Conservation (phyloP, 441 rosid genomes). For the Erodium texanum region DNA sequence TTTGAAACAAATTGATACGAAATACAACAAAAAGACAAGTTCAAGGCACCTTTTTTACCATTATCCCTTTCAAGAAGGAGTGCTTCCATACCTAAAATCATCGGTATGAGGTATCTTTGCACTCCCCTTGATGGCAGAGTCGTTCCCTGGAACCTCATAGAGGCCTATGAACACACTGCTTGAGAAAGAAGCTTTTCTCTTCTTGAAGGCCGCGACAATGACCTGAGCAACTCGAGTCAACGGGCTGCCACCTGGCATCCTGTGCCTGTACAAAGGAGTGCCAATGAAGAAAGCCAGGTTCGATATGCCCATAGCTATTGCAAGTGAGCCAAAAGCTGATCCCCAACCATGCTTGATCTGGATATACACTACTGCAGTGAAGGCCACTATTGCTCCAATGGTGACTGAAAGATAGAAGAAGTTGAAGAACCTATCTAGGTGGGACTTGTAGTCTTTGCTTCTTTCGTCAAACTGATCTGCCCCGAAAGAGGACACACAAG, state of each 20-base stretch:
- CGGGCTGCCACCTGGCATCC: conserved; percentile 97
- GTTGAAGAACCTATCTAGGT: conserved; percentile 86
- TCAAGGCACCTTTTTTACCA: too few species aligned
- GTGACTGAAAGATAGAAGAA: conserved; percentile 85
- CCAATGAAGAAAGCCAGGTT: conserved; percentile 69
- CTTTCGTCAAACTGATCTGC: conserved; percentile 95
- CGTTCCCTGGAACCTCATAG: conserved; percentile 66
- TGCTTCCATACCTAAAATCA: conserved; percentile 42
- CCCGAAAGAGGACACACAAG: conserved; percentile 91
- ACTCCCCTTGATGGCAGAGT: conserved; percentile 76
- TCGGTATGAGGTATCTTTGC: conserved; percentile 66
- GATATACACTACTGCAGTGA: conserved; percentile 80
- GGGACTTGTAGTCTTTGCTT: conserved; percentile 60
- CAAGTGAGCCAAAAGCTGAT: conserved; percentile 73
- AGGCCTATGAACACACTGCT: conserved; percentile 69
- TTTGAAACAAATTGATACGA: too few species aligned
- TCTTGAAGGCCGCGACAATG: conserved; percentile 63
- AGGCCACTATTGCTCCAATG: conserved; percentile 73
- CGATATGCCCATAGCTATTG: conserved; percentile 82
- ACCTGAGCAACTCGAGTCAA: conserved; percentile 85
- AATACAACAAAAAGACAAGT: too few species aligned
- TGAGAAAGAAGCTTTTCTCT: conserved; percentile 48
- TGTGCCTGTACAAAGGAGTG: conserved; percentile 80
- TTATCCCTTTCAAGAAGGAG: too few species aligned
- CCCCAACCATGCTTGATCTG: conserved; percentile 84